Evolutionary conservation across 441 rosid genomes (phyloP).

Genomic region (Mallotus japonicus): DNA sequence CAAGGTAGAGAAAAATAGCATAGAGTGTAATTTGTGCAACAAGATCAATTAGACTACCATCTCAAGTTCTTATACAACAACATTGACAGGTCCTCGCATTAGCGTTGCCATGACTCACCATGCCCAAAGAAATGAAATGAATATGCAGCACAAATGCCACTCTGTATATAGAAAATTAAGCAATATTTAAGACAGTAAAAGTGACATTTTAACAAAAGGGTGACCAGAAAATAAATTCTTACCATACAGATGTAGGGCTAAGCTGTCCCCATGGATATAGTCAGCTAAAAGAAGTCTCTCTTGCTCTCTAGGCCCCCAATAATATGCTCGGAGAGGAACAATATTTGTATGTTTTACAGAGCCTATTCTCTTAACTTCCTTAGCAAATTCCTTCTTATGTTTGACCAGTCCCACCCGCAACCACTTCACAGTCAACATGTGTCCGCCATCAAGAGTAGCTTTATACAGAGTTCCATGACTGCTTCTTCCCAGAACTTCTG

Average conservation of each 20-base stretch:
- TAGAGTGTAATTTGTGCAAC: neutral
- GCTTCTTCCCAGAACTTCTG: constrained; percentile 98
- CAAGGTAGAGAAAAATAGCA: neutral
- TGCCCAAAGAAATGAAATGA: neutral
- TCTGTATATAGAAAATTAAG: neutral
- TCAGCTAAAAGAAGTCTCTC: constrained; percentile 91
- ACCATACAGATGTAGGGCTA: constrained; percentile 92
- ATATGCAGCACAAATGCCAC: neutral
- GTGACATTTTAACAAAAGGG: neutral
- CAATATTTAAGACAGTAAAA: neutral
- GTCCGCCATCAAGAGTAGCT: constrained; percentile 83
- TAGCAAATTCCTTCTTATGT: constrained; percentile 85
- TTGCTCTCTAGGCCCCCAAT: constrained; percentile 96
- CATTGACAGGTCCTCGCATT: neutral
- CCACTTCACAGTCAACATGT: constrained; percentile 92
- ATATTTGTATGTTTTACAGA: constrained; percentile 70
- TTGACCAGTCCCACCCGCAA: constrained; percentile 86
- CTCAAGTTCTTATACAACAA: constrained; percentile 2
- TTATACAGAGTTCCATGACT: constrained; percentile 92
- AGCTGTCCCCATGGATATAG: constrained; percentile 79
- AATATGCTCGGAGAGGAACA: constrained; percentile 82
- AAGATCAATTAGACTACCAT: neutral
- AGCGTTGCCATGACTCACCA: neutral
- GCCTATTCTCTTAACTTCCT: constrained; percentile 77
- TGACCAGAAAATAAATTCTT: constrained; percentile 27